phyloP scores from a whole-genome alignment of 2,329 filamentous ascomycete species.

The Aotearoamyces nothofagi region DNA sequence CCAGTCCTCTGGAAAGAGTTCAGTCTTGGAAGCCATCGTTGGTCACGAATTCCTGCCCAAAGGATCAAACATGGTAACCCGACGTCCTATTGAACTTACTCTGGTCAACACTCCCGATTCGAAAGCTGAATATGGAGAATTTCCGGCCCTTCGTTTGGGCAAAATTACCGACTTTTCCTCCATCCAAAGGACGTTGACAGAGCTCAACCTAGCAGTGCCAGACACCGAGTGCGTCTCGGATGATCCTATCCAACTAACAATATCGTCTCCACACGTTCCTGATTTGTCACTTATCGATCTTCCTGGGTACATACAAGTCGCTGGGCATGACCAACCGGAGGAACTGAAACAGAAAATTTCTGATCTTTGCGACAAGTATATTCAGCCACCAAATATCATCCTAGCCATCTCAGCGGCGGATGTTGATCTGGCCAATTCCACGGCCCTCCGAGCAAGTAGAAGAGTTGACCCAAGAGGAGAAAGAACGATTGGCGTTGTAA shows the following conservation, averaged over 20 bases:
- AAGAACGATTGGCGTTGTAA: conserved; percentile 94
- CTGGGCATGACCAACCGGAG: conserved; percentile 75
- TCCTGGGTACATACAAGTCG: conserved; percentile 93
- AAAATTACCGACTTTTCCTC: conserved; percentile 85
- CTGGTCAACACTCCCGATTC: conserved; percentile 88
- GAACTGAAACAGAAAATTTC: conserved; percentile 92
- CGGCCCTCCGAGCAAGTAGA: conserved; percentile 75
- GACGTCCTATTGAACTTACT: conserved; percentile 88
- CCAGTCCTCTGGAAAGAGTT: conserved; percentile 96
- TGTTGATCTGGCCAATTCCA: conserved; percentile 93
- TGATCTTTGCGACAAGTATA: conserved; percentile 96
- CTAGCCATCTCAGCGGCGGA: conserved; percentile 94
- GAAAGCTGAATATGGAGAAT: conserved; percentile 84
- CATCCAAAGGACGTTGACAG: conserved; percentile 86
- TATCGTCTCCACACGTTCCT: conserved; percentile 89
- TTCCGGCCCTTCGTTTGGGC: conserved; percentile 77
- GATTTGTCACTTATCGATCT: conserved; percentile 93
- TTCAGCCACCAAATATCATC: conserved; percentile 89
- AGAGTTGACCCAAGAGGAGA: conserved; percentile 89
- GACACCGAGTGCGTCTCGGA: conserved; percentile 87
- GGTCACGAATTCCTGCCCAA: conserved; percentile 97
- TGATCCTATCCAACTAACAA: conserved; percentile 89
- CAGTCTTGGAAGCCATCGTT: conserved; percentile 89
- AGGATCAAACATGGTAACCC: conserved; percentile 96
- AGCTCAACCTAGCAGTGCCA: conserved; percentile 86